Conservation (phyloP, 73 alveolate genomes). For the Paramecium pentaurelia region DNA sequence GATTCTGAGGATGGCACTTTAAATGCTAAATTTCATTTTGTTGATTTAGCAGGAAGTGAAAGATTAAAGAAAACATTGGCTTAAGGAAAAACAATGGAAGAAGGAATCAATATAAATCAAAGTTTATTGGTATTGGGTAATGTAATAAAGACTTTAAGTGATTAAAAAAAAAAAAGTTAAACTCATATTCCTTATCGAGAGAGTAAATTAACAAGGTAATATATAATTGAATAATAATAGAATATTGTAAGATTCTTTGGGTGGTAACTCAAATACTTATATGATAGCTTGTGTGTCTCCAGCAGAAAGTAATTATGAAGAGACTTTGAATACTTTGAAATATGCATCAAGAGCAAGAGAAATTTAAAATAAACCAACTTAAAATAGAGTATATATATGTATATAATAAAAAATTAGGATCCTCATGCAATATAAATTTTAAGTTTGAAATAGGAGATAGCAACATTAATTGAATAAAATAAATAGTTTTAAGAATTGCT, state of each 20-base stretch:
- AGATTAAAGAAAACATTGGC: constrained; percentile 92
- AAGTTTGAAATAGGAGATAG: constrained; percentile 70
- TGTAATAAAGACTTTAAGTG: constrained; percentile 92
- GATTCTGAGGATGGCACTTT: constrained; percentile 75
- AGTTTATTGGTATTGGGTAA: constrained; percentile 92
- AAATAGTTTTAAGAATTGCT: background rate
- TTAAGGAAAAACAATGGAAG: constrained; percentile 80
- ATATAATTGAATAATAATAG: constrained; percentile 39
- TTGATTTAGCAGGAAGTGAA: constrained; percentile 99
- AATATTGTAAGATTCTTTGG: constrained; percentile 96
- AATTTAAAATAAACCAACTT: constrained; percentile 87
- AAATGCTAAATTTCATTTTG: constrained; percentile 94
- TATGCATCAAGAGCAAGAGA: constrained; percentile 96
- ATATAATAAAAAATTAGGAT: constrained; percentile 37
- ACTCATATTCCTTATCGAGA: constrained; percentile 96
- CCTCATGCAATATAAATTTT: constrained; percentile 83
- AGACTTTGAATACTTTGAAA: constrained; percentile 90
- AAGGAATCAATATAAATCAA: constrained; percentile 93
- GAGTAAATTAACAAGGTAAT: constrained; percentile 84
- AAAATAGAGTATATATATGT: constrained; percentile 60
- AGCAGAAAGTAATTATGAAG: constrained; percentile 93
- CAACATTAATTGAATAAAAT: constrained; percentile 50
- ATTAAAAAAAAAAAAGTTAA: constrained; percentile 75
- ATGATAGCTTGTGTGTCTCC: constrained; percentile 98
- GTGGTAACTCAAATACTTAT: constrained; percentile 94